These are phyloP conservation scores for Annulohypoxylon nitens DNA, from an alignment of 495 filamentous ascomycete genomes.

Conservation along the genomic window DNA sequence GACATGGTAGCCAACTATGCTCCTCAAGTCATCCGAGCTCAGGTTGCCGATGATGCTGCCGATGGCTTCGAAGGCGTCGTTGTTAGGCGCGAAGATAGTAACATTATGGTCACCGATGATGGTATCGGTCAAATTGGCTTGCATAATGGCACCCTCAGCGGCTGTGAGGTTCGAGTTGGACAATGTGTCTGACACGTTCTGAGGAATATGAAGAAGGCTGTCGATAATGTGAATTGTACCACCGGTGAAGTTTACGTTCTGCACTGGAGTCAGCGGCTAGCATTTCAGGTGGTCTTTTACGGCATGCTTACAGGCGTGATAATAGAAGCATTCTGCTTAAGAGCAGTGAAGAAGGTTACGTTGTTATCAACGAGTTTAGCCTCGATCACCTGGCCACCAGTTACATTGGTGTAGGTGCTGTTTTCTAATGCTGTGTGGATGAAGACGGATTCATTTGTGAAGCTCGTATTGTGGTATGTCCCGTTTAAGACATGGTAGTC, in stretches of 20 bases:
- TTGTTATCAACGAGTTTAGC: slow-evolving; percentile 50
- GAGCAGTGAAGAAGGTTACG: slow-evolving; percentile 57
- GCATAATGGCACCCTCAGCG: slow-evolving; percentile 66
- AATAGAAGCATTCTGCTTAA: slow-evolving; percentile 54
- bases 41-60: slow-evolving; percentile 64
- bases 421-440: slow-evolving; percentile 68
- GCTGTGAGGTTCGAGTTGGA: slow-evolving; percentile 68
- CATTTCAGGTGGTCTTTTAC: background rate
- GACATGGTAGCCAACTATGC: slow-evolving; percentile 71
- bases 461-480: slow-evolving; percentile 58
- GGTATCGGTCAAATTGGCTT: slow-evolving; percentile 56
- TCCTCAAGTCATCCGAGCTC: slow-evolving; percentile 59
- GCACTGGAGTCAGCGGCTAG: background rate
- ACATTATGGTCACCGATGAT: slow-evolving; percentile 62
- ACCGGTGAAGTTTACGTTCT: slow-evolving; percentile 71
- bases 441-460: slow-evolving; percentile 62
- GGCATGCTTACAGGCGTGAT: slow-evolving; percentile 49
- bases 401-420: slow-evolving; percentile 60
- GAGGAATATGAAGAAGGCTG: slow-evolving; percentile 67
- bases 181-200: slow-evolving; percentile 62
- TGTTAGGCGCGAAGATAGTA: slow-evolving; percentile 74
- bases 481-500: slow-evolving; percentile 76
- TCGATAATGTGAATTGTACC: slow-evolving; percentile 78
- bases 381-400: slow-evolving; percentile 58
- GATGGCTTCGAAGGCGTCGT: slow-evolving; percentile 72